Conservation (phyloP, 176 grass and related monocot genomes). For the Zoysia japonica region DNA sequence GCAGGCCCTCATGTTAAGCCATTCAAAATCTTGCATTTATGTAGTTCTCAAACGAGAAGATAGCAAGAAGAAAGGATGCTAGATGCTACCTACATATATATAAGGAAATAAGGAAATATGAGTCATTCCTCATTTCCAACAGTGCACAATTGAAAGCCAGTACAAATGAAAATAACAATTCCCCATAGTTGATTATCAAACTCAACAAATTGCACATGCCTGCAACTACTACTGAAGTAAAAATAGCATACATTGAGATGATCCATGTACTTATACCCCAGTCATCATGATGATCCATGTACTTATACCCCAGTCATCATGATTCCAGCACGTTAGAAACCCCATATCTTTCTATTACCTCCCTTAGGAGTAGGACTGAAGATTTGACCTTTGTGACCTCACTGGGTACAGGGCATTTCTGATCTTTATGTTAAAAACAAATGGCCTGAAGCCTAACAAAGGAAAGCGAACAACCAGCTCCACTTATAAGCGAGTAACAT, state of each 20-base stretch:
- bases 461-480: constrained; percentile 30
- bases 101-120: constrained; percentile 21
- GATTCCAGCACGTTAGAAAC: not conserved
- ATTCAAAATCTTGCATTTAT: constrained; percentile 27
- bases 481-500: constrained; percentile 17
- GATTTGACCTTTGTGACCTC: not conserved
- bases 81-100: too few relatives aligned
- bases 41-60: constrained; percentile 1
- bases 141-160: too few relatives aligned
- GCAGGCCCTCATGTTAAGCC: not conserved
- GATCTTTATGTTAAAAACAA: constrained; percentile 11
- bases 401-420: not conserved
- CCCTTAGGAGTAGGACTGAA: not conserved
- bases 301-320: constrained; percentile 5
- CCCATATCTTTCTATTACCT: not conserved
- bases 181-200: constrained; percentile 23
- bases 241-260: too few relatives aligned
- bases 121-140: not conserved
- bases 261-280: too few relatives aligned
- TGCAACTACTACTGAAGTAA: not conserved
- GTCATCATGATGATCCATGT: not conserved
- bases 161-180: constrained; percentile 20
- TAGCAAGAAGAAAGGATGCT: not conserved
- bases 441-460: constrained; percentile 21
- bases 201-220: constrained; percentile 3